Conservation (phyloP, 2,329 filamentous ascomycete genomes). For the Exophiala dermatitidis region DNA sequence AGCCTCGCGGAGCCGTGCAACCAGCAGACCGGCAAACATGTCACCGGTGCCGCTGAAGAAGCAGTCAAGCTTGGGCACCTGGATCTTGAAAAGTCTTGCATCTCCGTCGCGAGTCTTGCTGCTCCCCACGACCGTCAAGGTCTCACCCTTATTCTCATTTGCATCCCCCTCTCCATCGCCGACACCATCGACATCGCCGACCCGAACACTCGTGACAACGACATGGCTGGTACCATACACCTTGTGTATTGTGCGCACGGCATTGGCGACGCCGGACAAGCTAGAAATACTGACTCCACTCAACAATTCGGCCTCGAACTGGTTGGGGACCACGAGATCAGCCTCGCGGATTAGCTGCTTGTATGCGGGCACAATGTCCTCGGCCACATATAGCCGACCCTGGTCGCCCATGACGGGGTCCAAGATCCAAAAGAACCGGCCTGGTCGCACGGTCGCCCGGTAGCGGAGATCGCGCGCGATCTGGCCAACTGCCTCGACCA, state of each 20-base stretch:
- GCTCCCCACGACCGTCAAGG: conserved; percentile 22
- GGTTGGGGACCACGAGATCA: conserved; percentile 89
- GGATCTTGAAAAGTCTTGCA: conserved; percentile 80
- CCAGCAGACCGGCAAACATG: conserved; percentile 92
- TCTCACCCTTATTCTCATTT: neutral
- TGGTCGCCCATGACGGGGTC: conserved; percentile 99
- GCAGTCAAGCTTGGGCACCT: conserved; percentile 78
- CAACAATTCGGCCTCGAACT: conserved; percentile 92
- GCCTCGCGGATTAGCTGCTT: conserved; percentile 70
- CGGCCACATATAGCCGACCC: conserved; percentile 79
- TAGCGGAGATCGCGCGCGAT: conserved; percentile 75
- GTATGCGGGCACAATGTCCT: conserved; percentile 87
- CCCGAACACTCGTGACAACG: conserved; percentile 74
- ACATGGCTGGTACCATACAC: conserved; percentile 75
- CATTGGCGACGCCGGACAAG: conserved; percentile 20
- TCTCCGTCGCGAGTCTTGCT: conserved; percentile 37
- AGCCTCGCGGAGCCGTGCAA: conserved; percentile 80
- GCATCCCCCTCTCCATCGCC: neutral
- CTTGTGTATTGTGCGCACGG: conserved; percentile 47
- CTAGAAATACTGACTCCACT: conserved; percentile 13
- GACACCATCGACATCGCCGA: neutral
- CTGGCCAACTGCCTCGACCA: conserved; percentile 72
- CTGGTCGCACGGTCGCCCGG: conserved; percentile 17
- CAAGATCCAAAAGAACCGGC: conserved; percentile 52
- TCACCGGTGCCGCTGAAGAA: conserved; percentile 97